These are phyloP conservation scores for Geosmithia putterillii DNA, from an alignment of 2,329 filamentous ascomycete species.

Conservation along the genomic window DNA sequence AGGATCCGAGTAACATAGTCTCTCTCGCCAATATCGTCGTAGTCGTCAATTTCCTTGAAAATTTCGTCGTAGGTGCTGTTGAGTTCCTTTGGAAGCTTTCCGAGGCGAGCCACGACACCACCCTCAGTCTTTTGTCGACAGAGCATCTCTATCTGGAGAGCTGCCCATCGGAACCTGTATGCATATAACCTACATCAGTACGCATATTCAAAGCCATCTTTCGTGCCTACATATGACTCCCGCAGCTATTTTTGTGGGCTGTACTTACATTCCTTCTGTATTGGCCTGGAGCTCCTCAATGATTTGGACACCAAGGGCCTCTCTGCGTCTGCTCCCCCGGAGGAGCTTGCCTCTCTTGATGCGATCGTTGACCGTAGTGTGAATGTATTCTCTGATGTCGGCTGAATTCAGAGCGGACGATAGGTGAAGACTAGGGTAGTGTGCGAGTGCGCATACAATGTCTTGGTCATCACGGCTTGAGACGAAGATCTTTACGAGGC, in stretches of 20 bases:
- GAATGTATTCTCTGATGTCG: conserved; percentile 1
- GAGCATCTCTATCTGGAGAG: conserved; percentile 3
- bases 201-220: too few relatives aligned
- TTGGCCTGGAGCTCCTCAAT: background rate
- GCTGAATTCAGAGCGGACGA: conserved; percentile 1
- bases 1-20: background rate
- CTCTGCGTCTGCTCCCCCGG: background rate
- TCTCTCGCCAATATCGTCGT: conserved; percentile 1
- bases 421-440: conserved; percentile 1
- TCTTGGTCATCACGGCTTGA: conserved; percentile 5
- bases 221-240: too few relatives aligned
- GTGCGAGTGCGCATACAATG: conserved; percentile 1
- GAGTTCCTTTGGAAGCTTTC: conserved; percentile 1
- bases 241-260: background rate
- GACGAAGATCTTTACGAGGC: conserved; percentile 5
- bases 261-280: conserved; percentile 2
- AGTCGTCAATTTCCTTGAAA: background rate
- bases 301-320: background rate
- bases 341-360: conserved; percentile 1
- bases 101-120: conserved; percentile 2
- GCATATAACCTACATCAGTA: background rate
- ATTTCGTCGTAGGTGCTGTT: conserved; percentile 3
- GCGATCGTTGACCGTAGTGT: too few relatives aligned
- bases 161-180: conserved; percentile 4
- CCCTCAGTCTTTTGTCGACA: background rate